A percentile compares a stretch with the other conserved stretches of the same genome.
Conservation (phyloP, 108 stramenopile genomes). For the Nitzschia sp. region DNA sequence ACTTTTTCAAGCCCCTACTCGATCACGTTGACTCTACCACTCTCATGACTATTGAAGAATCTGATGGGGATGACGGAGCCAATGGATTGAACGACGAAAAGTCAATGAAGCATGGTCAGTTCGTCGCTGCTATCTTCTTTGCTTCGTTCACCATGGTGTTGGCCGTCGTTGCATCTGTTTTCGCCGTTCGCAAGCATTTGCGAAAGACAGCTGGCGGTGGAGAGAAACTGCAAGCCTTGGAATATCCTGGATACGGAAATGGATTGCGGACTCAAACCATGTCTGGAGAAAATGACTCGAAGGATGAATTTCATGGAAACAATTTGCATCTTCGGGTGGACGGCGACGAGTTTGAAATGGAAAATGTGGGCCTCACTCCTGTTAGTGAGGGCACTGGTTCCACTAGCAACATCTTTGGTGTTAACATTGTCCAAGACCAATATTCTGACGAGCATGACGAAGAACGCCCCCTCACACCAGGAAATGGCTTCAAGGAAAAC, state of each 20-base stretch:
- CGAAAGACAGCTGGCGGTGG: background rate
- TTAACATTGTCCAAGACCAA: background rate
- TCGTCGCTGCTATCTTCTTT: constrained; percentile 28
- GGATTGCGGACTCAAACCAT: constrained; percentile 14
- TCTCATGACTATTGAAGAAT: background rate
- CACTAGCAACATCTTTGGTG: background rate
- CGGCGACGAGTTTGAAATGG: constrained; percentile 13
- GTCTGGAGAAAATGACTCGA: constrained; percentile 18
- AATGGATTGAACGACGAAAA: background rate
- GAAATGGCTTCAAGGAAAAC: background rate
- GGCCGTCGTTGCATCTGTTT: constrained; percentile 20
- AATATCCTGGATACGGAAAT: constrained; percentile 12
- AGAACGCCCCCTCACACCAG: background rate
- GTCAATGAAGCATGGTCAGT: constrained; percentile 5
- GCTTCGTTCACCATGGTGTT: constrained; percentile 24
- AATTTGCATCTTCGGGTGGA: background rate
- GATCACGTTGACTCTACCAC: constrained; percentile 14
- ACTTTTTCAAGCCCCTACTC: constrained; percentile 27
- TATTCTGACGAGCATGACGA: background rate
- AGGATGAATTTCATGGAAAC: constrained; percentile 6
- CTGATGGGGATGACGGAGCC: background rate
- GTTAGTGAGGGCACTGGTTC: background rate
- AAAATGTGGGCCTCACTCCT: constrained; percentile 18
- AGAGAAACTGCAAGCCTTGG: constrained; percentile 4
- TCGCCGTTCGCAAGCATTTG: constrained; percentile 33